Evolutionary conservation across 2,329 filamentous ascomycete species (phyloP).

Genomic region (Calycina herbarum): DNA sequence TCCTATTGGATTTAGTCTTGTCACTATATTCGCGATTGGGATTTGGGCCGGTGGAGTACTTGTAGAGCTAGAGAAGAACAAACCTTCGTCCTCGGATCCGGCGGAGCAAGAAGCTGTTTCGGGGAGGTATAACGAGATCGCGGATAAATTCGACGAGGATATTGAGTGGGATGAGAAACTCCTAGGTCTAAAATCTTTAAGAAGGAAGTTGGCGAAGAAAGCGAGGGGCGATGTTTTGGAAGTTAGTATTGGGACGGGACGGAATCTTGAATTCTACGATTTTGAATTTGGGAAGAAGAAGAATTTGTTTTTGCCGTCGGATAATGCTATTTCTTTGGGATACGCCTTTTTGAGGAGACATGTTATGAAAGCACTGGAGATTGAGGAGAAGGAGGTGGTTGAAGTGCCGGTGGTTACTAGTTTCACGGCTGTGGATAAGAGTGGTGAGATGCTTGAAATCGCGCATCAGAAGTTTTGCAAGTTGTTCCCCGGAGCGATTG

Average conservation of each 20-base stretch:
- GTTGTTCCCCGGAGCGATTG: slow-evolving; percentile 43
- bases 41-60: background rate
- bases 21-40: background rate
- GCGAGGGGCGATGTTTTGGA: slow-evolving; percentile 61
- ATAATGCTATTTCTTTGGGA: background rate
- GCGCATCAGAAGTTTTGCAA: slow-evolving; percentile 53
- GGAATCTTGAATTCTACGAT: slow-evolving; percentile 60
- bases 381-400: slow-evolving; percentile 25
- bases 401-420: slow-evolving; percentile 45
- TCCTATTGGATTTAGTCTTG: background rate
- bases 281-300: slow-evolving; percentile 44
- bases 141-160: slow-evolving; percentile 57
- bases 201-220: slow-evolving; percentile 48
- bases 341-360: background rate
- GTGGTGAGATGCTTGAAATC: slow-evolving; percentile 59
- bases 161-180: slow-evolving; percentile 58
- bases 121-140: slow-evolving; percentile 39
- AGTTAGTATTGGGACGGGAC: slow-evolving; percentile 62
- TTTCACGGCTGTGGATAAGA: slow-evolving; percentile 64
- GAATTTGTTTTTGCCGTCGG: background rate
- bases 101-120: slow-evolving; percentile 35
- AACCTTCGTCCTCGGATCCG: slow-evolving; percentile 28
- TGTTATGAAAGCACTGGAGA: slow-evolving; percentile 11
- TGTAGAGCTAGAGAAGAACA: slow-evolving; percentile 3
- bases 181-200: slow-evolving; percentile 55